Base-by-base conservation (phyloP, 2,329 filamentous ascomycete genomes). In the Xylaria sp. region DNA sequence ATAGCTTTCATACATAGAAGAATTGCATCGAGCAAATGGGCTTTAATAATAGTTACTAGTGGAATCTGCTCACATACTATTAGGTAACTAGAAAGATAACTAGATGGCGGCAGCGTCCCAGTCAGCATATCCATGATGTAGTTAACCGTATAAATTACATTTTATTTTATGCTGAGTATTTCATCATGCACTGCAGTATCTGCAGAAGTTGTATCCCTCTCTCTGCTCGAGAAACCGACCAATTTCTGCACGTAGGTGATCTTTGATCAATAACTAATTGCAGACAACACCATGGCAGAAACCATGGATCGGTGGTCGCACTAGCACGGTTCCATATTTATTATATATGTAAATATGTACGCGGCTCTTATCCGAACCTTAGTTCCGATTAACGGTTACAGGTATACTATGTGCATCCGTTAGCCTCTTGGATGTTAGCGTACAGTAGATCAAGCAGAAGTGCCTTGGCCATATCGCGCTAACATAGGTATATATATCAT, bases 41-140 rank as follows among this genome's bases (percentile, higher is more conserved):
- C 32, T 39, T 32, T 28, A 15, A 28, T 56, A 9, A 9, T 5
- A 15, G 12, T 48, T 18, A n/a, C 53, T 13, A n/a, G 32, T 55
- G 23, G 28, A 28, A 41, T 23, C 15, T n/a, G 23, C 30, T 12
- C 28, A 34, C 50, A 18, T 20, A n/a, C n/a, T n/a, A n/a, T n/a
- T n/a, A n/a, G n/a, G n/a, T n/a, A 50, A 15, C 10, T 34, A 6
- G 28, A 20, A 10, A 10, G 15, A 32, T 20, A 52, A 12, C 8
- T n/a, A 53, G 3, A 9, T 36, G 12, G 10, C 30, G n/a, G 52
- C 18, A 12, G 28, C 30, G n/a, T 20, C 52, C 28, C 34, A 13
- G 53, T 57, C 34, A 57, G 34, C 34, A 57, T 41, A 18, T 57
- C n/a, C 34, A 57, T 57, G 53, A 57, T 41, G n/a, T 41, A 30